These are phyloP conservation scores for Phytophthora hibernalis DNA, from an alignment of 352 stramenopile species.

Conservation along the genomic window DNA sequence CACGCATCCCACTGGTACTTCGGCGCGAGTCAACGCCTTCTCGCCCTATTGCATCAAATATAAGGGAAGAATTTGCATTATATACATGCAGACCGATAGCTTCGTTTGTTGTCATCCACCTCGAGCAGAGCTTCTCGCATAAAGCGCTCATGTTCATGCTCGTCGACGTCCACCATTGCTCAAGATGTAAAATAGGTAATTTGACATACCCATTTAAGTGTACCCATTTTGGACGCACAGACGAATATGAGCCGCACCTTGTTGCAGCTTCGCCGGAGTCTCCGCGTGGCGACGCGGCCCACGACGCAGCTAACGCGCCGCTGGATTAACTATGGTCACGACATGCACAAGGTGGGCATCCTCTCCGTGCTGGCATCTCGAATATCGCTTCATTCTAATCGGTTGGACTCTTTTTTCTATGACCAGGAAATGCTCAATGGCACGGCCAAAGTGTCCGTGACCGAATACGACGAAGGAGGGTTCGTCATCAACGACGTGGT, in stretches of 20 bases:
- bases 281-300: constrained; percentile 19
- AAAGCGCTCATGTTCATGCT: constrained; percentile 67
- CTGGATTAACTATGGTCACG: constrained; percentile 85
- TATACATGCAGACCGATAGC: neutral
- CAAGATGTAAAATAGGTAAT: neutral
- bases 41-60: constrained; percentile 60
- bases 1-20: constrained; percentile 94
- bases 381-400: neutral
- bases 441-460: constrained; percentile 79
- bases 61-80: neutral
- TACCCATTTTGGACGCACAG: neutral
- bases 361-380: neutral
- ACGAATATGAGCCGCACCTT: constrained; percentile 40
- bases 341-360: constrained; percentile 72
- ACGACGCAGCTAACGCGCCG: constrained; percentile 38
- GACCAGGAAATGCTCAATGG: constrained; percentile 84
- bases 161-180: constrained; percentile 29
- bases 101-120: constrained; percentile 33
- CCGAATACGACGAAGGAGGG: constrained; percentile 86
- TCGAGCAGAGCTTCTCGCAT: constrained; percentile 79
- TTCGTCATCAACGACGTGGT: constrained; percentile 87
- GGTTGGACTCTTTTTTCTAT: neutral
- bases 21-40: constrained; percentile 71
- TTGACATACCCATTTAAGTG: neutral
- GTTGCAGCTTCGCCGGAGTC: constrained; percentile 35